These are phyloP conservation scores for Onygenales sp. DNA, from an alignment of 2,329 filamentous ascomycete species.

Conservation along the genomic window DNA sequence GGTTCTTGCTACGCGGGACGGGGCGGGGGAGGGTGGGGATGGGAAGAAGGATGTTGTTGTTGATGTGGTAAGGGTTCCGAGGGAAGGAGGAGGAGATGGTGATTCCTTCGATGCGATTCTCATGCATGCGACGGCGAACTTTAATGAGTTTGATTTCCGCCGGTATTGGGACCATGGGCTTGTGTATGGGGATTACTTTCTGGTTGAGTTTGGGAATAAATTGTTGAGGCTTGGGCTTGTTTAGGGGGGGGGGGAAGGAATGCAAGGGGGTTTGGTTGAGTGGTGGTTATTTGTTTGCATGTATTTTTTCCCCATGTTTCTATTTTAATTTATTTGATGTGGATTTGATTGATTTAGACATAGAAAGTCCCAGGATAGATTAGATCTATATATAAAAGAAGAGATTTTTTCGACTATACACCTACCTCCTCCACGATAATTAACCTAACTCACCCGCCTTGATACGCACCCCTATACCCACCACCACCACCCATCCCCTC, in stretches of 20 bases:
- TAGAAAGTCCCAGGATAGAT: too few relatives aligned
- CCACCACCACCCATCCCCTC: too few relatives aligned
- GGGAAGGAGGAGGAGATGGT: background rate
- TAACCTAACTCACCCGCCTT: too few relatives aligned
- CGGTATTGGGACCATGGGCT: slow-evolving; percentile 30
- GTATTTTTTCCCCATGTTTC: too few relatives aligned
- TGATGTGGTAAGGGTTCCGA: background rate
- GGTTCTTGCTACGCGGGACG: background rate
- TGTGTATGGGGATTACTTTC: slow-evolving; percentile 33
- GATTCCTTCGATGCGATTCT: slow-evolving; percentile 10
- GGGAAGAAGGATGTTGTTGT: background rate
- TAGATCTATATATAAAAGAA: too few relatives aligned
- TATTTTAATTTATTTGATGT: too few relatives aligned
- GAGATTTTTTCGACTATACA: too few relatives aligned
- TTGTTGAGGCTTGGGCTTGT: slow-evolving; percentile 19
- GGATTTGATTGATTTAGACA: too few relatives aligned
- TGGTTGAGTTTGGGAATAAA: slow-evolving; percentile 32
- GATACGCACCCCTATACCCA: too few relatives aligned
- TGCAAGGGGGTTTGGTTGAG: background rate
- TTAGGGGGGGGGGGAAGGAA: background rate
- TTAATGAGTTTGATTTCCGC: slow-evolving; percentile 27
- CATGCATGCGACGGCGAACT: slow-evolving; percentile 28
- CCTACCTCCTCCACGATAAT: too few relatives aligned
- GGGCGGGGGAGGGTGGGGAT: background rate
- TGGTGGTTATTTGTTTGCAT: too few relatives aligned